A percentile compares a stretch with the other conserved stretches of the same genome.
phyloP scores from a whole-genome alignment of 495 filamentous ascomycete genomes.

The Staphylotrichum longicolle region DNA sequence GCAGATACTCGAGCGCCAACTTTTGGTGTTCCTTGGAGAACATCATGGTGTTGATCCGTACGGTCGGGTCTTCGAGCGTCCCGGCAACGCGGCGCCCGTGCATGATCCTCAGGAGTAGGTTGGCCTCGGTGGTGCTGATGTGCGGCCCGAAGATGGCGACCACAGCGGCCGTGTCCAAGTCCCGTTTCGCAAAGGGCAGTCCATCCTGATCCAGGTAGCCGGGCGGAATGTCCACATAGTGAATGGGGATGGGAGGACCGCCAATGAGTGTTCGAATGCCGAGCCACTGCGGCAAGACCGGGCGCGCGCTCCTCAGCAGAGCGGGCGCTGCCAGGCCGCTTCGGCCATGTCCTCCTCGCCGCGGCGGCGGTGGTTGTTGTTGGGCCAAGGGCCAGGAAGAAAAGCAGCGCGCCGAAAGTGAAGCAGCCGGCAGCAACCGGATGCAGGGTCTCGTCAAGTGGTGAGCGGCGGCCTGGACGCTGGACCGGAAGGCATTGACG shows the following conservation, averaged over 20 bases:
- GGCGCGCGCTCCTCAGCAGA: constrained; percentile 15
- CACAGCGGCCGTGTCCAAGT: constrained; percentile 56
- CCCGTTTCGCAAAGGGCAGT: constrained; percentile 45
- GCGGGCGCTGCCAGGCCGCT: not conserved
- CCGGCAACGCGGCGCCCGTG: constrained; percentile 74
- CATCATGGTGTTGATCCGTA: constrained; percentile 31
- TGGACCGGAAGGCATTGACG: constrained; percentile 34
- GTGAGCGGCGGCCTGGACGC: constrained; percentile 29
- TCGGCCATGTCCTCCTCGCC: not conserved
- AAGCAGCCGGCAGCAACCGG: constrained; percentile 5
- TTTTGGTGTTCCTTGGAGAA: constrained; percentile 39
- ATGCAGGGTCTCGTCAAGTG: constrained; percentile 23
- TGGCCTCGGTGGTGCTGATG: constrained; percentile 53
- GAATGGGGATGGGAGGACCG: constrained; percentile 32
- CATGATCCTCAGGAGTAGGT: constrained; percentile 63
- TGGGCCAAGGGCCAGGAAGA: constrained; percentile 16
- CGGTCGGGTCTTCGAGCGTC: constrained; percentile 59
- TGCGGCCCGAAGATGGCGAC: constrained; percentile 59
- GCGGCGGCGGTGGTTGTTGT: not conserved
- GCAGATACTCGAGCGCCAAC: constrained; percentile 65
- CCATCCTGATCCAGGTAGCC: constrained; percentile 48
- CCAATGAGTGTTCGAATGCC: constrained; percentile 30
- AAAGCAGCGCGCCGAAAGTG: constrained; percentile 22
- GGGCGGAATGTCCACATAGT: constrained; percentile 48
- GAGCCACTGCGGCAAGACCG: constrained; percentile 21